Evolutionary conservation across 129 eudicot species (phyloP).

Genomic region (Pulicaria dysenterica): DNA sequence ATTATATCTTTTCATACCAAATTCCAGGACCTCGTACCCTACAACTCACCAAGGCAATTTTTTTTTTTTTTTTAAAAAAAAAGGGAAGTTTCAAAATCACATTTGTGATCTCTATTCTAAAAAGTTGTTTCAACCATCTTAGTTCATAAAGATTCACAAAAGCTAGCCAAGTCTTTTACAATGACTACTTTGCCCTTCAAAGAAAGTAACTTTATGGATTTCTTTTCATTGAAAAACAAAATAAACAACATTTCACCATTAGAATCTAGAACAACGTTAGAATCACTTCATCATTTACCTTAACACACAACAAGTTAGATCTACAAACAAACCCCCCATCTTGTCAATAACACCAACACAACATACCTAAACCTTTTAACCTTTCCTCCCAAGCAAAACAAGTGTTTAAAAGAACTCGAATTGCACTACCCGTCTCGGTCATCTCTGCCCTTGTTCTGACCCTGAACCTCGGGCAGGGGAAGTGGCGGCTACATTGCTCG

Average conservation of each 20-base stretch:
- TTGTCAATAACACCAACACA: slow-evolving; percentile 28
- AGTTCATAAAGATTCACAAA: too few species aligned
- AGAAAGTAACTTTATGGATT: neutral
- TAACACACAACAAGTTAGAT: slow-evolving; percentile 37
- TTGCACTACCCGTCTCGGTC: slow-evolving; percentile 35
- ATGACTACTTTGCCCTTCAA: too few species aligned
- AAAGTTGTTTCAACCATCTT: too few species aligned
- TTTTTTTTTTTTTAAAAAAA: too few species aligned
- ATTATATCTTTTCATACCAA: too few species aligned
- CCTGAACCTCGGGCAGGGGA: slow-evolving; percentile 69
- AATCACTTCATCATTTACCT: slow-evolving; percentile 24
- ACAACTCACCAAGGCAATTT: too few species aligned
- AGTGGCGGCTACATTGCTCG: slow-evolving; percentile 64
- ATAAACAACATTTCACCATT: slow-evolving; percentile 25
- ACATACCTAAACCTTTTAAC: slow-evolving; percentile 28
- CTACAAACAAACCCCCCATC: slow-evolving; percentile 34
- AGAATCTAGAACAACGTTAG: slow-evolving; percentile 23
- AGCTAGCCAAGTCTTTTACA: too few species aligned
- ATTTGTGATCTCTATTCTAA: too few species aligned
- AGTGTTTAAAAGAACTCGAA: slow-evolving; percentile 43
- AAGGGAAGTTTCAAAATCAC: too few species aligned
- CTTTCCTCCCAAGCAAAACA: slow-evolving; percentile 31
- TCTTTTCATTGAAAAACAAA: neutral
- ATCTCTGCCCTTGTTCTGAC: slow-evolving; percentile 82
- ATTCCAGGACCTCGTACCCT: too few species aligned